Conservation (phyloP, 2,329 filamentous ascomycete species). For the Calonectria pseudoturangicola region DNA sequence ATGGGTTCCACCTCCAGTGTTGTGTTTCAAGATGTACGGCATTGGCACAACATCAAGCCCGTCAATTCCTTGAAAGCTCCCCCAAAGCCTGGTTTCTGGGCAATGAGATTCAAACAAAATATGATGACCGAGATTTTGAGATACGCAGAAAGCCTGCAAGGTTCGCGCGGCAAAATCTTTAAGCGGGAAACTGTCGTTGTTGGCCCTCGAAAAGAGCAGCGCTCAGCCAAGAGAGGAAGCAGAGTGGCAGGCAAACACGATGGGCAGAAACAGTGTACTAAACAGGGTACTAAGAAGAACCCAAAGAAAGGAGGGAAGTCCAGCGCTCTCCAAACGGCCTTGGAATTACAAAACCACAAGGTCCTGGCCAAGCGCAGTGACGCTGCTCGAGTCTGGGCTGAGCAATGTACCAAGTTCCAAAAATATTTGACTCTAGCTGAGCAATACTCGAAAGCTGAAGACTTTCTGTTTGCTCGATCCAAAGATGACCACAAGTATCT, state of each 20-base stretch:
- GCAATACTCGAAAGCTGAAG: slow-evolving; percentile 69
- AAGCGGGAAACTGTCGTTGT: slow-evolving; percentile 79
- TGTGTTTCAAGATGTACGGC: slow-evolving; percentile 68
- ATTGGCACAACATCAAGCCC: slow-evolving; percentile 79
- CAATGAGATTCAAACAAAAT: slow-evolving; percentile 73
- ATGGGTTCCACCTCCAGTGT: slow-evolving; percentile 55
- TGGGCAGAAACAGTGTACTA: not conserved
- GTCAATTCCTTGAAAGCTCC: slow-evolving; percentile 64
- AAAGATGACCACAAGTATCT: slow-evolving; percentile 55
- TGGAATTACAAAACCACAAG: slow-evolving; percentile 60
- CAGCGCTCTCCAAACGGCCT: slow-evolving; percentile 58
- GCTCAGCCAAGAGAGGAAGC: slow-evolving; percentile 35
- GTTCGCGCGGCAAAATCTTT: slow-evolving; percentile 76
- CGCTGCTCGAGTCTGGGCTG: slow-evolving; percentile 65
- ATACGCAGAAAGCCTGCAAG: slow-evolving; percentile 83
- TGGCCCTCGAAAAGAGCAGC: slow-evolving; percentile 36
- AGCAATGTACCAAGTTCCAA: slow-evolving; percentile 67
- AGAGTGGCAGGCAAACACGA: not conserved
- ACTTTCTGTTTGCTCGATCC: slow-evolving; percentile 66
- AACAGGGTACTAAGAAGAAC: not conserved
- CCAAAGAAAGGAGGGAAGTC: slow-evolving; percentile 57
- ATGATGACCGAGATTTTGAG: slow-evolving; percentile 80
- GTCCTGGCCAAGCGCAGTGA: slow-evolving; percentile 52
- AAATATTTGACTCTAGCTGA: slow-evolving; percentile 63
- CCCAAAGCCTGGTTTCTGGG: slow-evolving; percentile 52